These are phyloP conservation scores for Corchorus olitorius DNA, from an alignment of 345 rosid genomes.

Conservation along the genomic window DNA sequence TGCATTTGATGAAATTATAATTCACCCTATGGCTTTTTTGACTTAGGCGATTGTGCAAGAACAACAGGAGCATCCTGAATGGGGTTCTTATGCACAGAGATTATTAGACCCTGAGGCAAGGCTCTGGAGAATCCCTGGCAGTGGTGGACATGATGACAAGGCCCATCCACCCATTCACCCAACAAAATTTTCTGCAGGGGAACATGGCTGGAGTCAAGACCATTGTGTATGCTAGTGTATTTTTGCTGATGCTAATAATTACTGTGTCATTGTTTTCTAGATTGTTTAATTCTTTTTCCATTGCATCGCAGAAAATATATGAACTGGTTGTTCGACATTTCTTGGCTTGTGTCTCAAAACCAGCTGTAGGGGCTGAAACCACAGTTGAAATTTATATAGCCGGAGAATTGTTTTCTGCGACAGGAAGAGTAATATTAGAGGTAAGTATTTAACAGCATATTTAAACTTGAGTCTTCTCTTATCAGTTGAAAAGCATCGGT, in stretches of 20 bases:
- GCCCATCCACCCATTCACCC: slow-evolving; percentile 99
- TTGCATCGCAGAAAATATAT: slow-evolving; percentile 68
- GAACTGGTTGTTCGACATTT: slow-evolving; percentile 97
- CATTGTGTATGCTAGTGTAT: slow-evolving; percentile 61
- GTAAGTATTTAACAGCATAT: slow-evolving; percentile 51
- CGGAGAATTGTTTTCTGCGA: slow-evolving; percentile 81
- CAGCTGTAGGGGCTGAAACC: slow-evolving; percentile 97
- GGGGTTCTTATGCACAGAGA: slow-evolving; percentile 92
- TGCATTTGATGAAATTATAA: slow-evolving; percentile 21
- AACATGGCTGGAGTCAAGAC: slow-evolving; percentile 82
- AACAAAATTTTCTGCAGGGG: slow-evolving; percentile 89
- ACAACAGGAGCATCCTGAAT: slow-evolving; percentile 78
- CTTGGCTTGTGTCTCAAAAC: slow-evolving; percentile 96
- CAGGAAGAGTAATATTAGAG: slow-evolving; percentile 85
- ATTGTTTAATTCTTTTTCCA: slow-evolving; percentile 12
- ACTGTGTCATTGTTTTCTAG: background rate
- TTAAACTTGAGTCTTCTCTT: slow-evolving; percentile 2
- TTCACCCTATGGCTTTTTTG: slow-evolving; percentile 28
- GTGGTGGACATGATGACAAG: slow-evolving; percentile 98
- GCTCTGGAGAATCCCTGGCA: slow-evolving; percentile 94
- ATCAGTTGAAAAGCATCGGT: background rate
- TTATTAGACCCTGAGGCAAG: slow-evolving; percentile 72
- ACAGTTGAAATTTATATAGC: slow-evolving; percentile 94
- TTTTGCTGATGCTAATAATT: background rate
- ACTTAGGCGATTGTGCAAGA: slow-evolving; percentile 79